phyloP scores from a whole-genome alignment of 2,329 filamentous ascomycete genomes.

The Pseudohalonectria lignicola region DNA sequence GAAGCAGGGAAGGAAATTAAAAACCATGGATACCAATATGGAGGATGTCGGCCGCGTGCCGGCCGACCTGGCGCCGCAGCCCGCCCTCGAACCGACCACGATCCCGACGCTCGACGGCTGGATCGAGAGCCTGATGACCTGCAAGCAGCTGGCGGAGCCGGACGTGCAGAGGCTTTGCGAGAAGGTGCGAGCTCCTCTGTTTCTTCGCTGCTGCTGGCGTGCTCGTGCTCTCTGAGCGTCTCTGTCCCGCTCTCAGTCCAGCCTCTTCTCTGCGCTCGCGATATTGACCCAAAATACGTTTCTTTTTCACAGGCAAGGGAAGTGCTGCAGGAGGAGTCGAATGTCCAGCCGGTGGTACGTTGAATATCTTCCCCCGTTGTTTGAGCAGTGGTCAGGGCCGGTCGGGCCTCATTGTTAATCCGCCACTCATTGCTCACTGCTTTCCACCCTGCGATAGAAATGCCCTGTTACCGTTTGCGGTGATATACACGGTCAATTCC shows the following conservation, averaged over 20 bases:
- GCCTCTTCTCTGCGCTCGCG: constrained; percentile 18
- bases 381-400: too few relatives aligned
- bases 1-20: too few relatives aligned
- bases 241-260: neutral
- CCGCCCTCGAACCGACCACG: constrained; percentile 65
- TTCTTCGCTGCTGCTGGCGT: neutral
- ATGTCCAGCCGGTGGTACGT: constrained; percentile 94
- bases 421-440: too few relatives aligned
- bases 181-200: constrained; percentile 53
- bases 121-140: constrained; percentile 97
- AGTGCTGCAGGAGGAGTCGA: constrained; percentile 93
- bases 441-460: constrained; percentile 59
- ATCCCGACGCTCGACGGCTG: constrained; percentile 92
- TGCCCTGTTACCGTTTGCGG: constrained; percentile 97
- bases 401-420: too few relatives aligned
- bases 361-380: neutral
- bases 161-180: constrained; percentile 97
- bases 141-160: constrained; percentile 92
- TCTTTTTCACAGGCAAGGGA: constrained; percentile 62
- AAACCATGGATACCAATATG: constrained; percentile 99
- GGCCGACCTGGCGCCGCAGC: constrained; percentile 62
- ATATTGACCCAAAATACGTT: constrained; percentile 4
- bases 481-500: constrained; percentile 98
- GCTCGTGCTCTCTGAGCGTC: constrained; percentile 4
- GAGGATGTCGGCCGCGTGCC: constrained; percentile 89